Evolutionary conservation across 1,139 yeast genomes (phyloP).

Genomic region (Yamadazyma atlantica): DNA sequence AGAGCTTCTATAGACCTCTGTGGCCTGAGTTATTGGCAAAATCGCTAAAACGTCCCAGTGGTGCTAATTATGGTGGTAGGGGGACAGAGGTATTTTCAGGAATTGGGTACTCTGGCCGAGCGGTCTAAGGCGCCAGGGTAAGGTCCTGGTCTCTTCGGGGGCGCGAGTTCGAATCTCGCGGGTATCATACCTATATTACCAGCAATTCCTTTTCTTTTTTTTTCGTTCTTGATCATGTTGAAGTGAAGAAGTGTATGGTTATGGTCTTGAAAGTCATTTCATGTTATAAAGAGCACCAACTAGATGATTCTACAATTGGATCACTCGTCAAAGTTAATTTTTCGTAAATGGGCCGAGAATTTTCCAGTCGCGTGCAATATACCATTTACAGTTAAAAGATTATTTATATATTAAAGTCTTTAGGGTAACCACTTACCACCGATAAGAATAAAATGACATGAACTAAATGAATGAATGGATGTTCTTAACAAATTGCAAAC

Average conservation of each 20-base stretch:
- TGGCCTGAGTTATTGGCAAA: no score
- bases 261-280: no score
- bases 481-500: not conserved
- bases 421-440: not conserved
- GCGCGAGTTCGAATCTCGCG: conserved; percentile 60
- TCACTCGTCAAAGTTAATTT: no score
- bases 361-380: no score
- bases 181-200: conserved; percentile 42
- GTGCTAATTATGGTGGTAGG: no score
- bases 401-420: conserved; percentile 1
- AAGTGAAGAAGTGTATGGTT: no score
- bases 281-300: no score
- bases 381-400: not conserved
- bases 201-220: conserved; percentile 33
- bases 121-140: conserved; percentile 53
- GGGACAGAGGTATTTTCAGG: no score
- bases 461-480: conserved; percentile 1
- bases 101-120: conserved; percentile 50
- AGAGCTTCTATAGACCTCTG: no score
- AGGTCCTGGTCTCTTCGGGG: conserved; percentile 59
- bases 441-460: not conserved
- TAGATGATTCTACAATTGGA: no score
- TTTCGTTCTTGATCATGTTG: conserved; percentile 8
- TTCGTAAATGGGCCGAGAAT: no score
- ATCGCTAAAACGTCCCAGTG: no score